phyloP scores from a whole-genome alignment of 2,329 filamentous ascomycete species.

The Monilinia fructigena region DNA sequence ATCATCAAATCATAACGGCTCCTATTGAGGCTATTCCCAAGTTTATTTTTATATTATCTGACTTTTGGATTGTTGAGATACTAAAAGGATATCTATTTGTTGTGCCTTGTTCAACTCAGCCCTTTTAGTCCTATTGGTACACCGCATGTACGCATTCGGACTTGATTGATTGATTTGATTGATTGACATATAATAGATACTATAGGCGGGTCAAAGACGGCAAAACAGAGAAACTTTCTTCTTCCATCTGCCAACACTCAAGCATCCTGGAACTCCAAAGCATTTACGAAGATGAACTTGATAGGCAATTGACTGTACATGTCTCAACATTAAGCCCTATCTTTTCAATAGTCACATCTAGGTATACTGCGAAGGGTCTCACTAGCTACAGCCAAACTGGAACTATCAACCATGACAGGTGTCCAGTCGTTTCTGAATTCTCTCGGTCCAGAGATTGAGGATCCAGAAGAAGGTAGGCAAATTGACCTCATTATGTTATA shows the following conservation, averaged over 20 bases:
- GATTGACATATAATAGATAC: too few species aligned
- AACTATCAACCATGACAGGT: slow-evolving; percentile 20
- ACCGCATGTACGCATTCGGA: not conserved
- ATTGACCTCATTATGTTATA: not conserved
- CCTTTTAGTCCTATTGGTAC: too few species aligned
- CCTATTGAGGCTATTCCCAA: not conserved
- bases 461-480: slow-evolving; percentile 58
- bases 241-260: not conserved
- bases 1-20: too few species aligned
- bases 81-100: not conserved
- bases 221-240: slow-evolving; percentile 1
- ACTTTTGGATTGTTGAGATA: not conserved
- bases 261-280: not conserved
- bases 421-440: slow-evolving; percentile 42
- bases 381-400: not conserved
- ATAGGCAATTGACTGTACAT: not conserved
- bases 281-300: not conserved
- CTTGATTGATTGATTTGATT: not conserved
- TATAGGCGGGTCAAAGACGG: slow-evolving; percentile 1
- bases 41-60: not conserved
- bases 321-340: slow-evolving; percentile 4
- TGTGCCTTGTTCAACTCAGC: not conserved
- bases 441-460: slow-evolving; percentile 52
- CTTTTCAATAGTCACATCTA: not conserved
- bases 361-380: not conserved